phyloP scores from a whole-genome alignment of 345 rosid species.

The Citrus unshiu region DNA sequence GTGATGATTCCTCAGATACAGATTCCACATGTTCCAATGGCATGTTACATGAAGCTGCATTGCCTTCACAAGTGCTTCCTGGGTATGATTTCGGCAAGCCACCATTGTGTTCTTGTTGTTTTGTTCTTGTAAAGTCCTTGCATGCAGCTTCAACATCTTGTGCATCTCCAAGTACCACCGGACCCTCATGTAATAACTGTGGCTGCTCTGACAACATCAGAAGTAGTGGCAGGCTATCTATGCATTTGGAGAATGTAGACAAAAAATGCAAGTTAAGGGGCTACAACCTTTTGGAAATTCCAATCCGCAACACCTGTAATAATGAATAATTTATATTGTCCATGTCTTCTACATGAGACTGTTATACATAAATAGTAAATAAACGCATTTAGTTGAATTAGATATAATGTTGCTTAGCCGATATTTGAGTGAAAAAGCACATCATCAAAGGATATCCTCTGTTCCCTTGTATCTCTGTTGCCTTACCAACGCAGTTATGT shows the following conservation, averaged over 20 bases:
- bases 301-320: not conserved
- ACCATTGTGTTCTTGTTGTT: not conserved
- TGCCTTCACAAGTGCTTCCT: not conserved
- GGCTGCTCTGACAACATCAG: slow-evolving; percentile 33
- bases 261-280: slow-evolving; percentile 17
- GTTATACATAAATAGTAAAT: too few species aligned
- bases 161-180: slow-evolving; percentile 15
- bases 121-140: too few species aligned
- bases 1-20: not conserved
- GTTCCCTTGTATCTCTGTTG: slow-evolving; percentile 47
- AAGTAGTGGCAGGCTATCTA: slow-evolving; percentile 16
- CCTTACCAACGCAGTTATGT: slow-evolving; percentile 25
- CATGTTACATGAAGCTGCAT: not conserved
- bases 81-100: not conserved
- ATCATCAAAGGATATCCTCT: slow-evolving; percentile 45
- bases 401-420: not conserved
- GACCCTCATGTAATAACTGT: slow-evolving; percentile 29
- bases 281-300: not conserved
- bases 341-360: too few species aligned
- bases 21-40: too few species aligned
- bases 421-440: not conserved
- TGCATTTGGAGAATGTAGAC: slow-evolving; percentile 16
- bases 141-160: not conserved
- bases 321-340: too few species aligned
- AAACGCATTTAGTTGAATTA: too few species aligned